Evolutionary conservation across 2,329 filamentous ascomycete species (phyloP).

Genomic region (Cladobotryum mycophilum): DNA sequence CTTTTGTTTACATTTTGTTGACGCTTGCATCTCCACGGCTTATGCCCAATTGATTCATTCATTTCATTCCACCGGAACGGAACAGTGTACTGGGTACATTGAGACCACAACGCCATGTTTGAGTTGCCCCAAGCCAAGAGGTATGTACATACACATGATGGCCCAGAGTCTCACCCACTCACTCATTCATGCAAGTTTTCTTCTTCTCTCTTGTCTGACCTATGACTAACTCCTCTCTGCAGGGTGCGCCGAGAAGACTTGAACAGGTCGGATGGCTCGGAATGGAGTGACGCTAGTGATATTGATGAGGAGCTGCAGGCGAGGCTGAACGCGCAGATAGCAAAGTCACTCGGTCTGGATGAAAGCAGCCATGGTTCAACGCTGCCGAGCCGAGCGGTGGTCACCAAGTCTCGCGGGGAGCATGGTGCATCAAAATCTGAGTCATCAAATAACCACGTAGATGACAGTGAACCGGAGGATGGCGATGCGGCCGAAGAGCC

Average conservation of each 20-base stretch:
- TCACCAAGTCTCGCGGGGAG: not conserved
- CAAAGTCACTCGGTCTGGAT: constrained; percentile 37
- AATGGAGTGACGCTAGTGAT: constrained; percentile 21
- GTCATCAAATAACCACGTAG: not conserved
- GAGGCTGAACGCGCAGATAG: constrained; percentile 43
- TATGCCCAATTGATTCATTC: not conserved
- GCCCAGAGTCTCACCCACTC: not conserved
- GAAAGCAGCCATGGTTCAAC: constrained; percentile 18
- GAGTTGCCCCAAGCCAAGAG: constrained; percentile 27
- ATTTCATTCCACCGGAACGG: not conserved
- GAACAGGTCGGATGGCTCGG: constrained; percentile 28
- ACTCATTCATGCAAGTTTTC: not conserved
- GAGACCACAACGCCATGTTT: constrained; percentile 19
- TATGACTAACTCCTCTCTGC: not conserved
- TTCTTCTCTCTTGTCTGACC: not conserved
- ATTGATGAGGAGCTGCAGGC: constrained; percentile 34
- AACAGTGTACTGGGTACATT: not conserved
- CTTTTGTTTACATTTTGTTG: too few relatives aligned
- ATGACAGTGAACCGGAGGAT: too few relatives aligned
- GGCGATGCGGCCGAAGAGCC: constrained; percentile 22
- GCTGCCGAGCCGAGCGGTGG: not conserved
- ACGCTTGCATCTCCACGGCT: not conserved
- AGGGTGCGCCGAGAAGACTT: constrained; percentile 54
- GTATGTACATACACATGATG: constrained; percentile 18
- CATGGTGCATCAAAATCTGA: not conserved